These are phyloP conservation scores for Suhomyces kunorum DNA, from an alignment of 1,139 yeast genomes.

Conservation along the genomic window DNA sequence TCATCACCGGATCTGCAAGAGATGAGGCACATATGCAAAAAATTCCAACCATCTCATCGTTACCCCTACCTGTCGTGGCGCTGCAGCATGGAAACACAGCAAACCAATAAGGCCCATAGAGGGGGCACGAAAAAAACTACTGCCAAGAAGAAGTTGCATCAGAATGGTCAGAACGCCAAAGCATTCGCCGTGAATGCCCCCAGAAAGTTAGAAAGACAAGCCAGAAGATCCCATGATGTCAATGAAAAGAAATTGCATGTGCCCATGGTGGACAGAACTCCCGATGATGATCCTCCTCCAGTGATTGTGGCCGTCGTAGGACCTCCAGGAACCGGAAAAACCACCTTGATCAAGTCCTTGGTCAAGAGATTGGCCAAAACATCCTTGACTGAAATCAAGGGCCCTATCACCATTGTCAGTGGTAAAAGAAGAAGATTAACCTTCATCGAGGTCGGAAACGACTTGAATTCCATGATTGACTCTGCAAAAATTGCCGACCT, in stretches of 20 bases:
- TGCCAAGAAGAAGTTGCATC: conserved; percentile 84
- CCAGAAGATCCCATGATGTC: conserved; percentile 81
- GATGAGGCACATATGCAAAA: conserved; percentile 13
- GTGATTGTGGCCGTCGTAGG: conserved; percentile 96
- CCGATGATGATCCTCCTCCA: conserved; percentile 98
- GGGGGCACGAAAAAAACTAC: conserved; percentile 55
- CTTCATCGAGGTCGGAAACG: conserved; percentile 90
- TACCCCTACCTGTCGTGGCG: background rate
- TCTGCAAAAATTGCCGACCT: conserved; percentile 94
- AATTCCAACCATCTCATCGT: conserved; percentile 5
- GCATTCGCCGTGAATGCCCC: conserved; percentile 96
- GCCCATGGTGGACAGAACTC: conserved; percentile 96
- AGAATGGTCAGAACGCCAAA: conserved; percentile 89
- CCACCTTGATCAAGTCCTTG: conserved; percentile 87
- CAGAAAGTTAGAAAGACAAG: conserved; percentile 80
- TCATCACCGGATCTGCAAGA: conserved; percentile 3
- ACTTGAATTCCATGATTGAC: conserved; percentile 93
- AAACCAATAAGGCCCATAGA: conserved; percentile 61
- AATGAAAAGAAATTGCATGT: conserved; percentile 88
- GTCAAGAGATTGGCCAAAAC: conserved; percentile 90
- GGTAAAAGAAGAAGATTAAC: conserved; percentile 94
- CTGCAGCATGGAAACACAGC: conserved; percentile 32
- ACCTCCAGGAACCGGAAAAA: conserved; percentile 98
- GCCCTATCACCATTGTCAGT: conserved; percentile 97
- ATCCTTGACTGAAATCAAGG: conserved; percentile 79